Conservation (phyloP, 371 early-diverging fungal species). For the Apophysomyces ossiformis region DNA sequence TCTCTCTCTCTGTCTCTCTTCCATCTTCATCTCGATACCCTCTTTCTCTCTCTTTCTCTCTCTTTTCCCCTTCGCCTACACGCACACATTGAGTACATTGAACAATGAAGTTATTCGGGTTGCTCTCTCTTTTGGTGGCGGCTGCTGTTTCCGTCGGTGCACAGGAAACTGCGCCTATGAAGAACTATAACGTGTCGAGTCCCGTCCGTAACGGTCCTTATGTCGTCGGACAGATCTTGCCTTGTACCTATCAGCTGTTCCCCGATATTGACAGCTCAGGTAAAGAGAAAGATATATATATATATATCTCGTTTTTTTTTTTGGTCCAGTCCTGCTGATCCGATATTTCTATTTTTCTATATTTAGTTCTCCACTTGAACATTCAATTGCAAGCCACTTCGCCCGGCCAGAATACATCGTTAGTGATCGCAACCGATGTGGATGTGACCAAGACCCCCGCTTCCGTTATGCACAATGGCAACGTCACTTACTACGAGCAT, state of each 20-base stretch:
- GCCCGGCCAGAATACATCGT: conserved; percentile 14
- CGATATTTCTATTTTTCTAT: neutral
- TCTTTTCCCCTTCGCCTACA: neutral
- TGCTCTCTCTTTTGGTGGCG: conserved; percentile 14
- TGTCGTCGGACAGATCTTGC: conserved; percentile 42
- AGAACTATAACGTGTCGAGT: conserved; percentile 45
- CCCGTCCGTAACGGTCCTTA: conserved; percentile 44
- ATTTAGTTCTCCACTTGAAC: neutral
- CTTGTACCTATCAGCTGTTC: conserved; percentile 41
- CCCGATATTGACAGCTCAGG: conserved; percentile 30
- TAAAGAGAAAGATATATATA: conserved; percentile 8
- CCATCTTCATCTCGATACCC: conserved; percentile 7
- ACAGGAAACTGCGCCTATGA: conserved; percentile 39
- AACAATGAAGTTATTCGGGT: conserved; percentile 15
- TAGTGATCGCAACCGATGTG: conserved; percentile 29
- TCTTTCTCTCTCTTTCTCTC: neutral
- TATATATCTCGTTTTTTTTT: neutral
- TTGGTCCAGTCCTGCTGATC: neutral
- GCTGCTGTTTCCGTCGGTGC: conserved; percentile 25
- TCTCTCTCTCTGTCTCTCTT: neutral
- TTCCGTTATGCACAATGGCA: conserved; percentile 31
- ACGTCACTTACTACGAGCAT: conserved; percentile 48
- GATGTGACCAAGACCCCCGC: conserved; percentile 42
- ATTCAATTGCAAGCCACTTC: neutral
- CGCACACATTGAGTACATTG: neutral